Percentiles rank a stretch among this genome's conserved stretches.
phyloP scores from a whole-genome alignment of 495 filamentous ascomycete species.

The Podospora didyma region DNA sequence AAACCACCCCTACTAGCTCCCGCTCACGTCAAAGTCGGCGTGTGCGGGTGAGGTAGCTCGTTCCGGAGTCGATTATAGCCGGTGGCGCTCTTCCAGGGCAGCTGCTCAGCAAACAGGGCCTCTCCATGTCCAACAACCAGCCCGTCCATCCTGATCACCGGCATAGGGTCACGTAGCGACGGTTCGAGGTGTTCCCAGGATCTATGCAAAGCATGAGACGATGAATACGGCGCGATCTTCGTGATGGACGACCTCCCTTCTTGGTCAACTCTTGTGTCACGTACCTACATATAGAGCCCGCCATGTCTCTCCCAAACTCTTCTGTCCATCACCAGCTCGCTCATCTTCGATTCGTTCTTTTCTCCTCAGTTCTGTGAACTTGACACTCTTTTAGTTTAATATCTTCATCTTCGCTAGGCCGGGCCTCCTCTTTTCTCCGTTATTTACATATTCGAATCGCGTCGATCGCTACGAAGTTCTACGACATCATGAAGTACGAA shows the following conservation, averaged over 20 bases:
- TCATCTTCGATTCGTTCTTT: conserved; percentile 34
- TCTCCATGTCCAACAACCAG: conserved; percentile 3
- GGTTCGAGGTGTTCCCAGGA: conserved; percentile 11
- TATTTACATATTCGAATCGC: conserved; percentile 15
- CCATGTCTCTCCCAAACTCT: neutral
- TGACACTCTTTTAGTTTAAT: conserved; percentile 31
- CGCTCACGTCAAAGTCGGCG: no score
- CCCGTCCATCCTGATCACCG: conserved; percentile 7
- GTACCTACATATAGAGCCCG: neutral
- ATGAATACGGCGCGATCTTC: conserved; percentile 13
- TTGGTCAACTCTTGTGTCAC: neutral
- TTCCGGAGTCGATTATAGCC: conserved; percentile 28
- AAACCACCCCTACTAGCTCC: neutral
- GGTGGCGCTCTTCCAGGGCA: conserved; percentile 16
- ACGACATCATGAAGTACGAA: conserved; percentile 46
- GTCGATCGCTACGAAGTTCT: conserved; percentile 23
- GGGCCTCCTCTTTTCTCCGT: conserved; percentile 31
- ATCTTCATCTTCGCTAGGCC: conserved; percentile 28
- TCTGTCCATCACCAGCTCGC: conserved; percentile 23
- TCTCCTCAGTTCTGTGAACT: conserved; percentile 47
- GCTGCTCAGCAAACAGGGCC: conserved; percentile 8
- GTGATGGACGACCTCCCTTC: neutral
- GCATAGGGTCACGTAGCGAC: conserved; percentile 16
- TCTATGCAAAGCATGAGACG: conserved; percentile 23
- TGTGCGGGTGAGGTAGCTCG: conserved; percentile 19